Percentiles rank a stretch among this genome's conserved stretches.
Conservation (phyloP, 768 basidiomycete genomes). For the Saitozyma sp. region DNA sequence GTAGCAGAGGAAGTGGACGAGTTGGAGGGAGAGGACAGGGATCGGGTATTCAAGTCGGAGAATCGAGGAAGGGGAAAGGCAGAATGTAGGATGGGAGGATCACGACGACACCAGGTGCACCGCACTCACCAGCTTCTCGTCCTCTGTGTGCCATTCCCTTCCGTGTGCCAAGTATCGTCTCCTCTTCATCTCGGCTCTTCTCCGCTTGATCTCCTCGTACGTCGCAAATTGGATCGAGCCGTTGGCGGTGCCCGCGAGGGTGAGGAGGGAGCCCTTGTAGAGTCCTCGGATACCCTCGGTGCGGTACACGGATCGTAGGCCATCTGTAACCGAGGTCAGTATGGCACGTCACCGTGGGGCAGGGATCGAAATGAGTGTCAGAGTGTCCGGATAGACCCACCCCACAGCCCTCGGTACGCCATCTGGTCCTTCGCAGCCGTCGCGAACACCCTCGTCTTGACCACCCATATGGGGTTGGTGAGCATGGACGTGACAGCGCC, state of each 20-base stretch:
- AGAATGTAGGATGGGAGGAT: too few species aligned
- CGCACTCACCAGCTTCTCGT: constrained; percentile 78
- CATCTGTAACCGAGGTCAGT: constrained; percentile 57
- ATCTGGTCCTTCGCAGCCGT: constrained; percentile 65
- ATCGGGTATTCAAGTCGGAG: too few species aligned
- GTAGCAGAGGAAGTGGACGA: too few species aligned
- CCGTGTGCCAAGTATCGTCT: constrained; percentile 65
- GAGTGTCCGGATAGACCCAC: constrained; percentile 57
- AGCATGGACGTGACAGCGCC: constrained; percentile 90
- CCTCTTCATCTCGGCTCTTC: constrained; percentile 72
- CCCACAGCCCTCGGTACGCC: constrained; percentile 76
- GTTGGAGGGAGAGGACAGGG: too few species aligned
- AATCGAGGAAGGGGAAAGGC: neutral
- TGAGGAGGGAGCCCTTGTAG: constrained; percentile 82
- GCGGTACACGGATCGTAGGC: constrained; percentile 67
- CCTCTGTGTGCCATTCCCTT: constrained; percentile 65
- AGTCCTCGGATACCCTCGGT: constrained; percentile 77
- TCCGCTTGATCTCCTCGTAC: constrained; percentile 92
- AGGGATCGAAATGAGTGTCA: neutral
- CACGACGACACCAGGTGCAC: neutral
- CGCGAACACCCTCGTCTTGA: constrained; percentile 96
- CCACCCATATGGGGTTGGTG: constrained; percentile 97
- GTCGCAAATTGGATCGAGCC: constrained; percentile 94
- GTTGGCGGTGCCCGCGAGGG: constrained; percentile 87
- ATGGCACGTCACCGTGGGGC: too few species aligned